Percentiles rank a stretch among this genome's conserved stretches.
Conservation (phyloP, 345 rosid species). For the Boechera divaricarpa region DNA sequence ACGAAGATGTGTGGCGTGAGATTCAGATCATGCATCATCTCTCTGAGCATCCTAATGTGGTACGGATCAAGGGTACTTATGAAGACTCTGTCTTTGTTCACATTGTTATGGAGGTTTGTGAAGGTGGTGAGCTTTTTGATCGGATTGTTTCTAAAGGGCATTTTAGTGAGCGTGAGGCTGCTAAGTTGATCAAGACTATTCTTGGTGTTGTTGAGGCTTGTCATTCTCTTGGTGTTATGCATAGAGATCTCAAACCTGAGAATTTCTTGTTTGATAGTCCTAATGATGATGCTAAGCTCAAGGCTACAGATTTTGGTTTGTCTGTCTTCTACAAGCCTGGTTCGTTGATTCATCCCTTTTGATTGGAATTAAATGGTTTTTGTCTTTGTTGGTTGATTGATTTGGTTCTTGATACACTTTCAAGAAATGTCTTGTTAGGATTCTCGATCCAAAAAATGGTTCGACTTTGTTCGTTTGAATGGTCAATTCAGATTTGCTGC, state of each 20-base stretch:
- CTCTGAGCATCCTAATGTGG: slow-evolving; percentile 83
- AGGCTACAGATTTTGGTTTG: slow-evolving; percentile 91
- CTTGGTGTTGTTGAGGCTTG: slow-evolving; percentile 92
- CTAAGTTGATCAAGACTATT: slow-evolving; percentile 79
- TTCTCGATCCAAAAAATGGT: slow-evolving; percentile 1
- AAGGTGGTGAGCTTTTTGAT: slow-evolving; percentile 96
- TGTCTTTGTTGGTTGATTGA: slow-evolving; percentile 1
- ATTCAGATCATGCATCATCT: slow-evolving; percentile 99
- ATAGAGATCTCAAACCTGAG: slow-evolving; percentile 97
- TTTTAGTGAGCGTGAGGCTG: slow-evolving; percentile 92
- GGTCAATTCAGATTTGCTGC: slow-evolving; percentile 11
- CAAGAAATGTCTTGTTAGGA: slow-evolving; percentile 11
- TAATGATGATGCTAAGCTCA: slow-evolving; percentile 77
- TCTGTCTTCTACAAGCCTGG: slow-evolving; percentile 98
- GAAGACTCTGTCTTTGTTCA: slow-evolving; percentile 94
- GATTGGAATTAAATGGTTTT: background rate
- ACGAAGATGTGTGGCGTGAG: slow-evolving; percentile 96
- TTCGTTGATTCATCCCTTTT: slow-evolving; percentile 27
- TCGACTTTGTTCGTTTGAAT: background rate
- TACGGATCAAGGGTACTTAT: slow-evolving; percentile 82
- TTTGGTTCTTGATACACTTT: slow-evolving; percentile 5
- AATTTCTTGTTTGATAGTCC: slow-evolving; percentile 88
- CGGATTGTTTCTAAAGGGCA: slow-evolving; percentile 92
- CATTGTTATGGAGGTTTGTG: slow-evolving; percentile 96
- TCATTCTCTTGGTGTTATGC: slow-evolving; percentile 97